Base-by-base conservation (phyloP, 1,139 yeast genomes). In the Dujonia santamariae region DNA sequence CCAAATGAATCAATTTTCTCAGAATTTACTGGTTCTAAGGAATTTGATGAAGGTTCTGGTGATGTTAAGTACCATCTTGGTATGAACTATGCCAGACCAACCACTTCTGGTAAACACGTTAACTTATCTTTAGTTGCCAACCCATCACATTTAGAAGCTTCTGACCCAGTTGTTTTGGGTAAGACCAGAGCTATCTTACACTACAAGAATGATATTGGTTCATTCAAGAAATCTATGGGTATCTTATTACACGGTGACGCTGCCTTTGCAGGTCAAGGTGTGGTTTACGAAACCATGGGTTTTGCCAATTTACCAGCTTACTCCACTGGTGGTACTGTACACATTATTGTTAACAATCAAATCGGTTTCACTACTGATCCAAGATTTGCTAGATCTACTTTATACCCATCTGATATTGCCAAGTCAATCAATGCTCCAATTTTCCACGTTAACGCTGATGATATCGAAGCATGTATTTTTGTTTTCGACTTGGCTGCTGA, bases 281-380 rank as follows among this genome's bases (percentile, higher is more conserved):
- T 92, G 41, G 97, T 92, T 44, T 92, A 92, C 64, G 99, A 92
- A 72, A 88, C 98, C 38, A 83, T 92, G 84, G 97, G 97, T 40
- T 85, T 92, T 69, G 80, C 86, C 49, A 79, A 80, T 53, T 76
- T 92, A 58, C 97, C 97, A 47, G 96, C 92, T 46, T 92, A 87
- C 69, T 80, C 96, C 38, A 90, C 97, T 35, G 99, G 99, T 72
- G 99, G 99, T 76, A 88, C 97, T 38, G 75, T 92, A 47, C 98
- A 92, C 65, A 78, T 92, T 48, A 90, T 92, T 55, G 88, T 92
- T 46, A 94, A 94, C 68, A 92, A 92, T 72, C 99, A 92, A 75
- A 92, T 92, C 61, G 99, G 99, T 65, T 92, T 92, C 78, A 92
- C 99, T 46, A 92, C 99, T 35, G 97, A 92, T 63, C 98, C 99